Base-by-base conservation (phyloP, 2,329 filamentous ascomycete species). In the Paraconiothyrium brasiliense region DNA sequence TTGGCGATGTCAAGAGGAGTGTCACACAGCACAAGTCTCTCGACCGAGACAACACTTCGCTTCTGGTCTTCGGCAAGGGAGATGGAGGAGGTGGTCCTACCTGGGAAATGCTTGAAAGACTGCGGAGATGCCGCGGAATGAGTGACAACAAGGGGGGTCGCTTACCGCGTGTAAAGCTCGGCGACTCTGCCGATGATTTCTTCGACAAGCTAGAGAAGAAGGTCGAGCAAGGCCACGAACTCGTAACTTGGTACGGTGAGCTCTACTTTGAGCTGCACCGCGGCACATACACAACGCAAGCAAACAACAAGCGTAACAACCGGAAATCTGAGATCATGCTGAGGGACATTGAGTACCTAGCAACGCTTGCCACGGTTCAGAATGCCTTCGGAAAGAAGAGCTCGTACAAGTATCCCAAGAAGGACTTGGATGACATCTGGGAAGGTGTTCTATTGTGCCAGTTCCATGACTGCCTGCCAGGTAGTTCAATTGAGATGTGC, bases 201-300 rank as follows among this genome's bases (percentile, higher is more conserved):
- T 98, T 97, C 74, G 91, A 91, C 69, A 86, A 87, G 55, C 84
- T 99, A 3, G 90, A 97, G 77, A 87, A 90, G 79, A 97, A 94
- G 81, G 88, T 88, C 32, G 82, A 83, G 34, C 79, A 84, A 22
- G 86, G 86, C 22, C 87, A 88, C 2, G 85, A 92, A 20, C 90
- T 97, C 57, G 92, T 93, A 27, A 98, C 95, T 1, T 99, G 95
- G 95, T 97, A 97, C 76, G 95, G 95, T 46, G 95, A 99, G 81
- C 86, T 99, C 9, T 99, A 99, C 81, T 97, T 99, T 78, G 95
- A 99, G 80, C 86, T 99, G 52, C 95, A 99, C 77, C 91, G 95
- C 62, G 95, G 95, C 57, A 98, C 94, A 13, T 98, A 98, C 80
- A 99, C 95, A 3, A 97, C 94, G 0, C 94, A 98, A 78, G 91